These are phyloP conservation scores for Mycena filopes DNA, from an alignment of 768 basidiomycete genomes.

Conservation along the genomic window DNA sequence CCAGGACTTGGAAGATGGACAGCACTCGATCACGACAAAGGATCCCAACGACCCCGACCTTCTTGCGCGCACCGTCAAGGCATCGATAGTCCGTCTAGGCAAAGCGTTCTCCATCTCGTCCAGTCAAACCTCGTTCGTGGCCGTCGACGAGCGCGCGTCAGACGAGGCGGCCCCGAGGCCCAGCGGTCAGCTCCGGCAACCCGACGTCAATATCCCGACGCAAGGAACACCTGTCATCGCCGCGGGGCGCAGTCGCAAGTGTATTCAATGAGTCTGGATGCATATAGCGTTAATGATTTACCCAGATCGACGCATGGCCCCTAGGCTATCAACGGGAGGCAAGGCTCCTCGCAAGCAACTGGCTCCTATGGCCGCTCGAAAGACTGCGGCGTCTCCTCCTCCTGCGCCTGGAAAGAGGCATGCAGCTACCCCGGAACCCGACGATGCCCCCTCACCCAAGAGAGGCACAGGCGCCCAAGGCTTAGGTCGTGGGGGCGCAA, in stretches of 20 bases:
- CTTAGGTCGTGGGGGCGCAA: neutral
- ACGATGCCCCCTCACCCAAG: neutral
- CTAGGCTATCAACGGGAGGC: neutral
- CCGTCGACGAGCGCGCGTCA: slow-evolving; percentile 25
- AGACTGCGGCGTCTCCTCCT: too few species aligned
- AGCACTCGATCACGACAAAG: slow-evolving; percentile 10
- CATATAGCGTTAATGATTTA: neutral
- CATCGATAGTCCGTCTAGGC: slow-evolving; percentile 29
- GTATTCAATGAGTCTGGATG: neutral
- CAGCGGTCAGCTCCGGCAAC: neutral
- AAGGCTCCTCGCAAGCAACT: slow-evolving; percentile 5
- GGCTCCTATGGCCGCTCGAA: neutral
- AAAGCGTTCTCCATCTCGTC: slow-evolving; percentile 30
- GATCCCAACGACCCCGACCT: slow-evolving; percentile 23
- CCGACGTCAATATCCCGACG: neutral
- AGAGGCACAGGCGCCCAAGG: too few species aligned
- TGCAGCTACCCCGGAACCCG: too few species aligned
- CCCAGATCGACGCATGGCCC: too few species aligned
- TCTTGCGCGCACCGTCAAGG: slow-evolving; percentile 18
- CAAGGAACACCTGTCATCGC: neutral
- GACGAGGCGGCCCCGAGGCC: neutral
- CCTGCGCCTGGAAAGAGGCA: too few species aligned
- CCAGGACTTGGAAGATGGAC: slow-evolving; percentile 32
- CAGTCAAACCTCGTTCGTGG: slow-evolving; percentile 28
- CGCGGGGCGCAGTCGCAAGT: neutral